A percentile compares a stretch with the other conserved stretches of the same genome.
Evolutionary conservation across 164 flowering plant species (phyloP).

Genomic region (Dillenia turbinata): DNA sequence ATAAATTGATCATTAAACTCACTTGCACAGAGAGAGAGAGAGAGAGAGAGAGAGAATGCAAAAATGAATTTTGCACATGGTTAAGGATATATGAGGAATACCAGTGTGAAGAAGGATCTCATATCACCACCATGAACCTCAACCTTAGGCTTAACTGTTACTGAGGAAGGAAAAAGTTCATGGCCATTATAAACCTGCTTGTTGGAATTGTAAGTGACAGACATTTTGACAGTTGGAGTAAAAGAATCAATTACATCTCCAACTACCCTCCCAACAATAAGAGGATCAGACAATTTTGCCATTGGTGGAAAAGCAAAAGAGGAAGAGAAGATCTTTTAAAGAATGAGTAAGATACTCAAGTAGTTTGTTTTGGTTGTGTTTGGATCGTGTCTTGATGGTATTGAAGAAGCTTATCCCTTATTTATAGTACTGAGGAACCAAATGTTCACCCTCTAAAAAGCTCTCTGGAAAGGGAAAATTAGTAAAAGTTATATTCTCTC

Average conservation of each 20-base stretch:
- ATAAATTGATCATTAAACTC: neutral
- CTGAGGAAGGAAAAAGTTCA: conserved; percentile 50
- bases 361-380: neutral
- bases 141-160: conserved; percentile 46
- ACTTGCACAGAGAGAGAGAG: neutral
- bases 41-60: neutral
- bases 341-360: neutral
- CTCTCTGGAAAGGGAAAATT: no score
- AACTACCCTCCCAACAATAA: conserved; percentile 46
- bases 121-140: conserved; percentile 57
- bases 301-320: conserved; percentile 7
- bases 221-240: conserved; percentile 34
- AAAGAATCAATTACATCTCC: conserved; percentile 58
- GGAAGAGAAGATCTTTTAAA: neutral
- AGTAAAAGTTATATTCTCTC: no score
- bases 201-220: conserved; percentile 40
- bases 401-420: conserved; percentile 16
- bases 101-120: conserved; percentile 64
- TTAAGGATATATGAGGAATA: conserved; percentile 9
- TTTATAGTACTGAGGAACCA: conserved; percentile 15
- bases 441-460: no score
- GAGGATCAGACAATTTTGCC: conserved; percentile 48
- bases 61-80: neutral
- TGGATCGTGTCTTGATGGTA: conserved; percentile 19
- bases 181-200: conserved; percentile 57